These are phyloP conservation scores for Daldinia childiae DNA, from an alignment of 495 filamentous ascomycete genomes.

Conservation along the genomic window DNA sequence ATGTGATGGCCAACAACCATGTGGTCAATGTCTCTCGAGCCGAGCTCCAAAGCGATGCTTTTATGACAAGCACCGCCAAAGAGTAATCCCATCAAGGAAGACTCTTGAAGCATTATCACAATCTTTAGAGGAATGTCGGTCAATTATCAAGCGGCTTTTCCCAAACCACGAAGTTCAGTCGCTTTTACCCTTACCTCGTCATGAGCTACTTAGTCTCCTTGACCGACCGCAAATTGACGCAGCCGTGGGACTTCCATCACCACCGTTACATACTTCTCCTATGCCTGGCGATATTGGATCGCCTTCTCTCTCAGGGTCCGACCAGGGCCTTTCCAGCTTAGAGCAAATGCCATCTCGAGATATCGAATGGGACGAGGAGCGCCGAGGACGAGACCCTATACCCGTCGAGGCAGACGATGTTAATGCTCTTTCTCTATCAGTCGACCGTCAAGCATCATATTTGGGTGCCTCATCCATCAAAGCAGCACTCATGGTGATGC, in stretches of 20 bases:
- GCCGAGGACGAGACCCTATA: constrained; percentile 64
- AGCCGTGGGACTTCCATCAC: constrained; percentile 54
- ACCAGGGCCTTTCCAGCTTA: constrained; percentile 57
- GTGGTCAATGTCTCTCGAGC: constrained; percentile 66
- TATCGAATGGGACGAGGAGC: constrained; percentile 67
- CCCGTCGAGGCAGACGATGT: constrained; percentile 82
- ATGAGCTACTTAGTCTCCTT: constrained; percentile 61
- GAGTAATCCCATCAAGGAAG: constrained; percentile 67
- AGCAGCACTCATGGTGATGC: constrained; percentile 81
- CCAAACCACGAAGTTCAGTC: constrained; percentile 62
- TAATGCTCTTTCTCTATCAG: constrained; percentile 78
- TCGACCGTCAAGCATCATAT: constrained; percentile 77
- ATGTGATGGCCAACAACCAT: constrained; percentile 67
- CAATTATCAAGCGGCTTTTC: constrained; percentile 63
- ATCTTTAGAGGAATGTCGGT: constrained; percentile 66
- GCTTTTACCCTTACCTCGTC: constrained; percentile 60
- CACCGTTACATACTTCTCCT: constrained; percentile 54
- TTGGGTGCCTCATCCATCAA: constrained; percentile 85
- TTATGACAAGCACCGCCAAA: constrained; percentile 68
- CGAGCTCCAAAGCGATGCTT: constrained; percentile 66
- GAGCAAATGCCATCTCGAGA: constrained; percentile 65
- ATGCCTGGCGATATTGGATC: constrained; percentile 57
- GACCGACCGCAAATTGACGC: constrained; percentile 55
- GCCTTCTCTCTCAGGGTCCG: constrained; percentile 52
- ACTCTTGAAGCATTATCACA: constrained; percentile 66